Evolutionary conservation across 2,329 filamentous ascomycete genomes (phyloP).

Genomic region (Pseudogymnoascus sp.): DNA sequence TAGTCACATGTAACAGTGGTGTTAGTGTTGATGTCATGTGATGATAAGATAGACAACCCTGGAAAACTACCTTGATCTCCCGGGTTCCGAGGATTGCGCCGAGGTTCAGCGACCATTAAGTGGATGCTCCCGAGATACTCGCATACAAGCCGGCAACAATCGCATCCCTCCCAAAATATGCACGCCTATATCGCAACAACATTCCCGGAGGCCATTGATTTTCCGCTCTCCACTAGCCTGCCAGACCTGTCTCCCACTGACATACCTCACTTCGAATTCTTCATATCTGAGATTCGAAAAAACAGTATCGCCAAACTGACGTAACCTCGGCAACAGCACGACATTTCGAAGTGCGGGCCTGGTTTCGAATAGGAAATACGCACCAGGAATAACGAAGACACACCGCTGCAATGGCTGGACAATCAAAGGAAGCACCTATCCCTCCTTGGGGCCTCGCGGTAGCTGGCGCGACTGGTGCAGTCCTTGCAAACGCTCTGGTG

Average conservation of each 20-base stretch:
- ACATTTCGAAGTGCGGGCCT: slow-evolving; percentile 3
- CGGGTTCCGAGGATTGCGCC: not conserved
- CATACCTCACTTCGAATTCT: not conserved
- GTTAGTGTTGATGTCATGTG: not conserved
- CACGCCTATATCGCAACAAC: slow-evolving; percentile 5
- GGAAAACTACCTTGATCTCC: not conserved
- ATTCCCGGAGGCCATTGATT: slow-evolving; percentile 6
- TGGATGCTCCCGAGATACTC: slow-evolving; percentile 7
- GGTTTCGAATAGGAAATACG: not conserved
- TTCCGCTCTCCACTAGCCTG: not conserved
- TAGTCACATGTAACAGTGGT: not conserved
- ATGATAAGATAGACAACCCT: slow-evolving; percentile 4
- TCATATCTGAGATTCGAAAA: slow-evolving; percentile 1
- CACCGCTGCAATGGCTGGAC: slow-evolving; percentile 15
- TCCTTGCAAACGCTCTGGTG: slow-evolving; percentile 88
- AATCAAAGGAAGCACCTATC: slow-evolving; percentile 37
- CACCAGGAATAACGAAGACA: not conserved
- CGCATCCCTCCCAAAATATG: slow-evolving; percentile 1
- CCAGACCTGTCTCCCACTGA: not conserved
- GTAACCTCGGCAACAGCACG: slow-evolving; percentile 2
- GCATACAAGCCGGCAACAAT: slow-evolving; percentile 7
- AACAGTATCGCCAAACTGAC: not conserved
- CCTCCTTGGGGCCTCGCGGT: slow-evolving; percentile 91
- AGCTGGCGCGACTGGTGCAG: slow-evolving; percentile 84
- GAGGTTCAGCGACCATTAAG: not conserved